Base-by-base conservation (phyloP, 192 early-diverging fungal genomes). In the Linnemannia schmuckeri region DNA sequence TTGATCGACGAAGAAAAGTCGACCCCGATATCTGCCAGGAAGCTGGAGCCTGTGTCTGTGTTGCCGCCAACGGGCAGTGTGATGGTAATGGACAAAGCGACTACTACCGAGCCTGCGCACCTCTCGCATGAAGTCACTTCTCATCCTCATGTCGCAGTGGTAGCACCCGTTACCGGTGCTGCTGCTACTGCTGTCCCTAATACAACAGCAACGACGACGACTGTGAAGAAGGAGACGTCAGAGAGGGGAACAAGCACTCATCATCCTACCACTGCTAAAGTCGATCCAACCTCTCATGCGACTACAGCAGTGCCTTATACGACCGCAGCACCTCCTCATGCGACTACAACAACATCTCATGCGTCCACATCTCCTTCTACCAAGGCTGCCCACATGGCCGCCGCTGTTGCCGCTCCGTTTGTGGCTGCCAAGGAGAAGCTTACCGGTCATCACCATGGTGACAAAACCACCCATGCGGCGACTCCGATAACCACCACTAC, bases 51-150 rank as follows among this genome's bases (percentile, higher is more conserved):
- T 2, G 0, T 49, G 12, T 41, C 57, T 0, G 44, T 41, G 0
- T 24, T 54, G 35, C 37, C 46, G 27, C 55, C 38, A 22, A 3
- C 27, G 1, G 18, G 57, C 24, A 80, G 35, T 10, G 57, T 80
- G 15, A 44, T 74, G 71, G 70, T 80, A 7, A 74, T 61, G 22
- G 73, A 81, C 35, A 81, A 81, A 30, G 80, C 74, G 18, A 81
- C 72, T 1, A 49, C 63, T 6, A 81, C 73, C 2, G 40, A 74
- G 15, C 72, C 72, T 6, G 20, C 3, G 30, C 74, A 37, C 17
- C 6, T 13, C 22, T 41, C 35, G 38, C 33, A 61, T 18, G 55
- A n/a, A 12, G 33, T 41, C 24, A 9, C 35, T 30, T 38, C 57
- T 38, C 24, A 46, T 42, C 57, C 9, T 42, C 24, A 70, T 49